phyloP scores from a whole-genome alignment of 805 yeast genomes.

The Yarrowia sp. region DNA sequence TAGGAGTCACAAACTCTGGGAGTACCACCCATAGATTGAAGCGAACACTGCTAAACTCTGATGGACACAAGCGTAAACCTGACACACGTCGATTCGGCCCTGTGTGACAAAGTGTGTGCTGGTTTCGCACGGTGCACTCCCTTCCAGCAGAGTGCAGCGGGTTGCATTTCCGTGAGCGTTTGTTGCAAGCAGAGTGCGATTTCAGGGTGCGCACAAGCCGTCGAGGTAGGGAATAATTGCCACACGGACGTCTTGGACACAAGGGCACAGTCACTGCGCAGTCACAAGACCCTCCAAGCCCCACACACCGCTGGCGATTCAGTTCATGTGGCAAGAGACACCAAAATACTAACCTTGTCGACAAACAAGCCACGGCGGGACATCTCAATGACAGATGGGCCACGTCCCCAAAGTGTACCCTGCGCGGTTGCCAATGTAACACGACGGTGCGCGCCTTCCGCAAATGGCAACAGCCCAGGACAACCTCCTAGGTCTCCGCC shows the following conservation, averaged over 20 bases:
- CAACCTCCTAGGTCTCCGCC: no score
- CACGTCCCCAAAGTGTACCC: slow-evolving; percentile 23
- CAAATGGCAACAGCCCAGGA: not conserved
- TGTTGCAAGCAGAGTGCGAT: not conserved
- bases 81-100: slow-evolving; percentile 13
- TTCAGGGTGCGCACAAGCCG: not conserved
- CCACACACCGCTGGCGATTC: no score
- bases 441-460: slow-evolving; percentile 5
- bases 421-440: slow-evolving; percentile 8
- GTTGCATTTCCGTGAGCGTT: not conserved
- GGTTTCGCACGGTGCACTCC: slow-evolving; percentile 5
- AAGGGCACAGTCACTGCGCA: no score
- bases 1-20: not conserved
- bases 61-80: not conserved
- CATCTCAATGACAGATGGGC: slow-evolving; percentile 9
- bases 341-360: not conserved
- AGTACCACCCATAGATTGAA: no score
- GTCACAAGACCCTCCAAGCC: not conserved
- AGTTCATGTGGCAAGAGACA: no score
- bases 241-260: no score
- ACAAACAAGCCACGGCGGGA: not conserved
- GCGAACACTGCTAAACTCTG: not conserved
- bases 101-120: not conserved
- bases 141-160: not conserved
- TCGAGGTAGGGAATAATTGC: not conserved